These are phyloP conservation scores for Coelastrella sp. DNA, from an alignment of 139 green algal species.

Conservation along the genomic window DNA sequence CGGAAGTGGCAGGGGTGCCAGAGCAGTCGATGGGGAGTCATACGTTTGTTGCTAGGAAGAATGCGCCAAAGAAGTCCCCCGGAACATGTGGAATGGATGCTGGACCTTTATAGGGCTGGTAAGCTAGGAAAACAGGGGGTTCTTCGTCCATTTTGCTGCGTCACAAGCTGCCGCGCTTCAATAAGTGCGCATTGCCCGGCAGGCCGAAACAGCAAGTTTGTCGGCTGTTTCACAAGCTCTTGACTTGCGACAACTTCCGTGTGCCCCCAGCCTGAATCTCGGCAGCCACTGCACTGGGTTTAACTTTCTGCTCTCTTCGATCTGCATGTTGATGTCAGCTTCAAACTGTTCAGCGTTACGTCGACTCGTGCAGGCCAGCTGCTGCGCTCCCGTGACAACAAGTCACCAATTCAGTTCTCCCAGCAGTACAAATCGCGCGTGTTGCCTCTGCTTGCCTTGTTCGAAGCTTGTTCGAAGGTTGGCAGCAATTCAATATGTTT, in stretches of 20 bases:
- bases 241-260: too few relatives aligned
- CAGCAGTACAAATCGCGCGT: too few relatives aligned
- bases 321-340: too few relatives aligned
- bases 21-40: constrained; percentile 12
- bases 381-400: too few relatives aligned
- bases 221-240: too few relatives aligned
- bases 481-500: too few relatives aligned
- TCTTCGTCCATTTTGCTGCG: constrained; percentile 45
- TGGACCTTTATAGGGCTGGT: constrained; percentile 76
- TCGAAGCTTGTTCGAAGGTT: too few relatives aligned
- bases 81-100: constrained; percentile 75
- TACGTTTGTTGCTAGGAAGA: constrained; percentile 84
- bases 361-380: too few relatives aligned
- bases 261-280: too few relatives aligned
- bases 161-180: neutral
- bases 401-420: too few relatives aligned
- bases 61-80: constrained; percentile 84
- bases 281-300: neutral
- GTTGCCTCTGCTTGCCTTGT: too few relatives aligned
- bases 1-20: neutral
- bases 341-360: too few relatives aligned
- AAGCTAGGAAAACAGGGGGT: constrained; percentile 50
- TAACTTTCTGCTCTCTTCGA: neutral
- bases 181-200: neutral
- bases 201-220: neutral